Conservation (phyloP, 257 asterid genomes). For the Buddleja alternifolia region DNA sequence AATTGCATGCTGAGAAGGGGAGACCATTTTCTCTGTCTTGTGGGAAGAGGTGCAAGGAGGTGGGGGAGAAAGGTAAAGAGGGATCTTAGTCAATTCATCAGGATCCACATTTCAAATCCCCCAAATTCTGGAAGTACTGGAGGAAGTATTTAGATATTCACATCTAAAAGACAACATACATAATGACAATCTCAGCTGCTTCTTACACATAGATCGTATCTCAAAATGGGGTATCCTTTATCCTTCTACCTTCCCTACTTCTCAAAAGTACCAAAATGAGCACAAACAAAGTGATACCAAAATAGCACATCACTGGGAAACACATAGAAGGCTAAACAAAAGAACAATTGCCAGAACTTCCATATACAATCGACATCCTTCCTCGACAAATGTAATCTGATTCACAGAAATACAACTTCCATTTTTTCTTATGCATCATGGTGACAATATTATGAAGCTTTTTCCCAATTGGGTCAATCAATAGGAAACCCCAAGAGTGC, state of each 20-base stretch:
- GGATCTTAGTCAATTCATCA: neutral
- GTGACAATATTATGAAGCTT: slow-evolving; percentile 12
- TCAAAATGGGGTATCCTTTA: neutral
- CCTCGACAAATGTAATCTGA: neutral
- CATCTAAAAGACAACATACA: neutral
- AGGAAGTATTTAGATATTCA: neutral
- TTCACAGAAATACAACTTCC: slow-evolving; percentile 14
- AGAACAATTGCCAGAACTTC: neutral
- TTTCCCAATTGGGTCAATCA: slow-evolving; percentile 6
- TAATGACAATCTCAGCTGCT: neutral
- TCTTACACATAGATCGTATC: neutral
- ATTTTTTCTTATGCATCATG: slow-evolving; percentile 4
- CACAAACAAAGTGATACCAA: neutral
- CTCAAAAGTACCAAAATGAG: neutral
- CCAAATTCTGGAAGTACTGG: neutral
- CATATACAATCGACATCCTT: neutral
- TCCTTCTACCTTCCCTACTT: neutral
- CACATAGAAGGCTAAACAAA: neutral
- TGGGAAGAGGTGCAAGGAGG: neutral
- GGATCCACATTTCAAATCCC: neutral
- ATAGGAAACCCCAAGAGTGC: neutral
- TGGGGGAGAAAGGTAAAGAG: neutral
- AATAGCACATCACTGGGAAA: neutral
- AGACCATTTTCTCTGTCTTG: neutral
- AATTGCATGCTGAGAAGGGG: neutral